These are phyloP conservation scores for Cyclotella choctawhatcheeana DNA, from an alignment of 108 stramenopile genomes.

Conservation along the genomic window DNA sequence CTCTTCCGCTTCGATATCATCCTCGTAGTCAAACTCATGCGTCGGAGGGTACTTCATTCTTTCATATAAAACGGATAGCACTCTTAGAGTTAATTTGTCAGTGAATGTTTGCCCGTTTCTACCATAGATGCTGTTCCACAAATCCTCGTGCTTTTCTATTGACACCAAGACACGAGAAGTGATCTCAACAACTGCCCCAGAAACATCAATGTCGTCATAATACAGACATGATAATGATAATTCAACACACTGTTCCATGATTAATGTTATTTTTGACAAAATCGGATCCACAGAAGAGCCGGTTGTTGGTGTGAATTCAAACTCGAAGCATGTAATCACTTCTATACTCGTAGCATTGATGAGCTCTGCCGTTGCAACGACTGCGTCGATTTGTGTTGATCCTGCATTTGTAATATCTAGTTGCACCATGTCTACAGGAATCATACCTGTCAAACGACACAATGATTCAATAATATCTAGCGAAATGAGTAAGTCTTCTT, in stretches of 20 bases:
- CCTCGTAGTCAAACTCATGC: conserved; percentile 70
- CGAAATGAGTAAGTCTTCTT: conserved; percentile 46
- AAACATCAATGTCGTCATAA: conserved; percentile 85
- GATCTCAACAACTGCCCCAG: conserved; percentile 68
- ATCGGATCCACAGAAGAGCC: no score
- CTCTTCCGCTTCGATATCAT: conserved; percentile 79
- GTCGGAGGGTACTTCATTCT: conserved; percentile 77
- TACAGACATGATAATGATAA: conserved; percentile 51
- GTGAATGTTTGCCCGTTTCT: conserved; percentile 17
- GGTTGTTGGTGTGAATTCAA: neutral
- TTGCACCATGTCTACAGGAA: conserved; percentile 12
- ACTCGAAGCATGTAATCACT: conserved; percentile 41
- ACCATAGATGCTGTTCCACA: conserved; percentile 10
- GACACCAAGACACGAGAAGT: conserved; percentile 29
- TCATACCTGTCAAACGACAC: conserved; percentile 36
- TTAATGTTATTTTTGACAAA: conserved; percentile 11
- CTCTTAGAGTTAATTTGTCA: conserved; percentile 26
- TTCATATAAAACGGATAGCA: conserved; percentile 56
- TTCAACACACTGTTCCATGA: conserved; percentile 63
- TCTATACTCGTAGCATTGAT: conserved; percentile 64
- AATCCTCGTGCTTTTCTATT: conserved; percentile 32
- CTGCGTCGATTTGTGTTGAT: conserved; percentile 57
- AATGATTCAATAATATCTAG: conserved; percentile 45
- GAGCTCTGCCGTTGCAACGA: conserved; percentile 69
- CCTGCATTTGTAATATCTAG: conserved; percentile 14